Evolutionary conservation across 106 monocot species (phyloP).

Genomic region (Posidonia australis): DNA sequence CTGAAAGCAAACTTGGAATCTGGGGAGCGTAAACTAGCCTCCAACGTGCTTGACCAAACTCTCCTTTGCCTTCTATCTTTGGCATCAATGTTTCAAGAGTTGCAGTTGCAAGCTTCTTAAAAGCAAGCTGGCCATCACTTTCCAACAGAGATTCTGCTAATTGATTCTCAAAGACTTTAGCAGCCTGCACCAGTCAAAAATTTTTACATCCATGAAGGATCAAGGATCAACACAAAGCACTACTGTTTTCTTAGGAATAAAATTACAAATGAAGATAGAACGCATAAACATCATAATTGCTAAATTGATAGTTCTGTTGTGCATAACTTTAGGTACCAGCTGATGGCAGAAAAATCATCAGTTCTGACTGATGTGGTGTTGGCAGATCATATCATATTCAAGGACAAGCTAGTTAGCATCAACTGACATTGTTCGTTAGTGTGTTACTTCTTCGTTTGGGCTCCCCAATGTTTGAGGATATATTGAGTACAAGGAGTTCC

Average conservation of each 20-base stretch:
- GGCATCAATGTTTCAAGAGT: conserved; percentile 97
- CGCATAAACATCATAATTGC: neutral
- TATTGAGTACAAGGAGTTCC: too few relatives aligned
- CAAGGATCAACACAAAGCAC: neutral
- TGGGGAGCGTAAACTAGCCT: conserved; percentile 97
- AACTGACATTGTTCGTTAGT: too few relatives aligned
- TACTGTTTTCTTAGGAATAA: neutral
- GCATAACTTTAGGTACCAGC: too few relatives aligned
- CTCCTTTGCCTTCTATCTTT: conserved; percentile 94
- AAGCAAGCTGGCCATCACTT: conserved; percentile 91
- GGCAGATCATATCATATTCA: too few relatives aligned
- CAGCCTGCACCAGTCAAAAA: conserved; percentile 45
- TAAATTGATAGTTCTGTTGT: too few relatives aligned
- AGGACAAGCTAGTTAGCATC: too few relatives aligned
- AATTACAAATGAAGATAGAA: neutral
- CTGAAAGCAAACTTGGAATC: conserved; percentile 87
- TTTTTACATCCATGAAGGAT: neutral
- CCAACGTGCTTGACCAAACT: conserved; percentile 96
- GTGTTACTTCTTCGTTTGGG: too few relatives aligned
- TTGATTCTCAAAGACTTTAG: conserved; percentile 90
- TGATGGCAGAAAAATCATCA: too few relatives aligned
- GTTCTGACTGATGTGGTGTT: too few relatives aligned
- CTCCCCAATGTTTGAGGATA: too few relatives aligned
- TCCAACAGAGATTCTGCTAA: conserved; percentile 91
- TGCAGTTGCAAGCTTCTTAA: conserved; percentile 96